Base-by-base conservation (phyloP, 768 basidiomycete species). In the Rhizopogon vinicolor region DNA sequence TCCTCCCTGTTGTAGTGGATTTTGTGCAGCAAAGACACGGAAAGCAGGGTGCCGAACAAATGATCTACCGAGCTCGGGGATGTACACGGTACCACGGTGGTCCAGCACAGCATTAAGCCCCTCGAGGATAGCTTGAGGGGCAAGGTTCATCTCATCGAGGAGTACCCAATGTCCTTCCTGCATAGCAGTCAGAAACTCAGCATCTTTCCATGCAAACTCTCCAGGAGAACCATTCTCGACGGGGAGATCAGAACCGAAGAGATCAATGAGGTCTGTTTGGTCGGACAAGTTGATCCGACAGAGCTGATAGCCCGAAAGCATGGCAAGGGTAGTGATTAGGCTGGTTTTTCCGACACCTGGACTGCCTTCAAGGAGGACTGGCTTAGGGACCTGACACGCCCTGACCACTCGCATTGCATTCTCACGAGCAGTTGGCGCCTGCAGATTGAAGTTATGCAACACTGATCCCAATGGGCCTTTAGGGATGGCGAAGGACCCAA, bases 291-390 rank as follows among this genome's bases (percentile, higher is more conserved):
- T 99, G 78, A 99, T 95, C 19, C 97, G 87, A 66, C 86, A 91
- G 31, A 98, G 77, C 29, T 78, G 72, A 65, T 93, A 84, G 16
- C 93, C 92, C 40, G 86, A 75, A 5, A 89, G 73, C 57, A 84
- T 85, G 22, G 94, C 93, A 10, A 99, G 76, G 8, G 97, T 96
- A 16, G 86, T 79, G 49, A 98, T 76, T 3, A 99, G 79, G 66
- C 92, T 97, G 2, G 97, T 98, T 73, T 99, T 99, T 3, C 97
- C 97, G 13, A 98, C 97, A 0, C 97, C 97, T 10, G 97, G 97
- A 70, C 94, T 98, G 1, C 97, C 97, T 67, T 99, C 97, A 8
- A 99, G 78, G 12, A 99, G 78, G 56, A 99, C 91, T 0, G 97
- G 93, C 68, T 98, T 98, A 3, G 73, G 63, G 3, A 98, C 75